phyloP scores from a whole-genome alignment of 2,329 filamentous ascomycete species.

The Capronia epimyces region DNA sequence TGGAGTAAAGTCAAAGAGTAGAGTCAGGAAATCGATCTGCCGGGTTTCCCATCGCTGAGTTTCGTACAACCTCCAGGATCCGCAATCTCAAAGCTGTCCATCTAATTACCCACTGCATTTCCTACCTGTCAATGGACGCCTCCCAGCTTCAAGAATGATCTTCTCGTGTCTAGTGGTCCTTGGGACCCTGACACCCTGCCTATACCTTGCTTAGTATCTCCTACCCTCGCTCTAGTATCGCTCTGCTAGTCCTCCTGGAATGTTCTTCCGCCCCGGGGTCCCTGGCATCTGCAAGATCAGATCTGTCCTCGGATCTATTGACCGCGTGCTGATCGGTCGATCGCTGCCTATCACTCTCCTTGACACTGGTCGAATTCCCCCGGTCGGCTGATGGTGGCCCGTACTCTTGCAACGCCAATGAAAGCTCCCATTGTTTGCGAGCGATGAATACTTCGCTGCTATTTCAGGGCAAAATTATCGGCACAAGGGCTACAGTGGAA shows the following conservation, averaged over 20 bases:
- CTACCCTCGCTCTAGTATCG: background rate
- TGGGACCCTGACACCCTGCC: background rate
- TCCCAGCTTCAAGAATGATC: no score
- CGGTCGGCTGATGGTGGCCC: background rate
- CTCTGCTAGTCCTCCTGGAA: background rate
- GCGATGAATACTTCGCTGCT: background rate
- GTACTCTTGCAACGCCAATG: background rate
- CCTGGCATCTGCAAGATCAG: conserved; percentile 11
- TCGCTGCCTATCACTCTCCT: background rate
- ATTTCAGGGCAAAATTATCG: background rate
- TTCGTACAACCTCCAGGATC: background rate
- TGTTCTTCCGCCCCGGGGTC: background rate
- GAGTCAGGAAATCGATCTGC: no score
- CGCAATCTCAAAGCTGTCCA: background rate
- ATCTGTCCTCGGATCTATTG: conserved; percentile 12
- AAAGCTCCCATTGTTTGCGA: background rate
- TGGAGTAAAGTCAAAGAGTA: no score
- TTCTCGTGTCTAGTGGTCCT: no score
- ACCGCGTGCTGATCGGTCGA: conserved; percentile 7
- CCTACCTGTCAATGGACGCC: no score
- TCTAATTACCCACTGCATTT: no score
- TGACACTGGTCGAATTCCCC: background rate
- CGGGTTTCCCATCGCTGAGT: background rate
- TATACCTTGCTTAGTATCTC: background rate
- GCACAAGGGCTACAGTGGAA: no score